Percentiles rank a stretch among this genome's conserved stretches.
Evolutionary conservation across 345 rosid species (phyloP).

Genomic region (Brassica incana): DNA sequence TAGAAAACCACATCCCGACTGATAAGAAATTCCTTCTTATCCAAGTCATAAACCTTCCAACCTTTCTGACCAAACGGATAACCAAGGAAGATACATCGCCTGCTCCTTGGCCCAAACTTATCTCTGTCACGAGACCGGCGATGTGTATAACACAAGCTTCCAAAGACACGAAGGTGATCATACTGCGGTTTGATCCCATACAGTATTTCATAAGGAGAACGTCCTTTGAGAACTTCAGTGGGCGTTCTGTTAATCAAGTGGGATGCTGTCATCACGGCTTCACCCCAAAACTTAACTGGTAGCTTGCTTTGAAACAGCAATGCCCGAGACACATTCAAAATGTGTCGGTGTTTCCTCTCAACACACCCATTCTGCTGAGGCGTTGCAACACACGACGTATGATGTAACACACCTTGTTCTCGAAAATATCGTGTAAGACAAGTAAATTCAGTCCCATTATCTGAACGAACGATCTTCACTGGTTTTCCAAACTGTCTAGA

Average conservation of each 20-base stretch:
- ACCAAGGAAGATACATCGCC: neutral
- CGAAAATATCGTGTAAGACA: neutral
- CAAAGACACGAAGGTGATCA: neutral
- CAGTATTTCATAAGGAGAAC: neutral
- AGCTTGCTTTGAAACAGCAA: neutral
- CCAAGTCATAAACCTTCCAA: neutral
- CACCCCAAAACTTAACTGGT: neutral
- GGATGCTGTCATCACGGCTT: neutral
- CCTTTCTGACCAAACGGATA: neutral
- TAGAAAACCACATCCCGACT: neutral
- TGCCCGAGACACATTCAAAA: neutral
- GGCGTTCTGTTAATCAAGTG: neutral
- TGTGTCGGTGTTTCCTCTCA: neutral
- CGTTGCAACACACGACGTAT: neutral
- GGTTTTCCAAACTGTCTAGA: neutral
- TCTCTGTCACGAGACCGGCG: neutral
- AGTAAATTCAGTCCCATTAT: neutral
- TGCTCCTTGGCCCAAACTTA: neutral
- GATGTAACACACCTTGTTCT: neutral
- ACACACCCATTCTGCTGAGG: neutral
- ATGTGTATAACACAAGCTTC: neutral
- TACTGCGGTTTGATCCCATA: neutral
- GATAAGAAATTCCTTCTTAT: neutral
- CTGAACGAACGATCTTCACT: neutral
- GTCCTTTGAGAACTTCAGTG: neutral